Evolutionary conservation across 2,329 filamentous ascomycete species (phyloP).

Genomic region (Venturia oleaginea): DNA sequence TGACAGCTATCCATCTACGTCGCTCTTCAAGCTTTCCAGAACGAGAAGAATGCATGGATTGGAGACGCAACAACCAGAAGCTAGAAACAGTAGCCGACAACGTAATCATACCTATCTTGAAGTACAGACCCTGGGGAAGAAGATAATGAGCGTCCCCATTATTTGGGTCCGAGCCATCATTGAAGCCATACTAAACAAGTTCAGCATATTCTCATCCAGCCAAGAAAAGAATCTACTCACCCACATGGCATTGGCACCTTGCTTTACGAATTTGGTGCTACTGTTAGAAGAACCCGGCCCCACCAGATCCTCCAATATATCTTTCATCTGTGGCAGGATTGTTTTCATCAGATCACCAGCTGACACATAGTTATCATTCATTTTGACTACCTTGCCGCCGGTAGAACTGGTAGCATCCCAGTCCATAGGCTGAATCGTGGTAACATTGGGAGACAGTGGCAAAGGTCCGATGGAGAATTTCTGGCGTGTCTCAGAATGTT

Average conservation of each 20-base stretch:
- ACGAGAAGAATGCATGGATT: too few relatives aligned
- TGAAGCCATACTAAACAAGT: slow-evolving; percentile 18
- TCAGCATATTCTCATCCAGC: neutral
- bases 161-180: slow-evolving; percentile 27
- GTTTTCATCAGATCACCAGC: slow-evolving; percentile 15
- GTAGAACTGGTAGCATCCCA: neutral
- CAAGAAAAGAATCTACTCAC: slow-evolving; percentile 8
- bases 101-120: slow-evolving; percentile 26
- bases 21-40: neutral
- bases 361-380: neutral
- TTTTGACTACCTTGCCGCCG: neutral
- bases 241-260: neutral
- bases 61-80: too few relatives aligned
- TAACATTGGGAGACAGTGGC: slow-evolving; percentile 28
- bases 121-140: neutral
- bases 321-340: slow-evolving; percentile 31
- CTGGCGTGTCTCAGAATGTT: slow-evolving; percentile 33
- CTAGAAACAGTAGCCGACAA: neutral
- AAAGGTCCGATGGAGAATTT: slow-evolving; percentile 44
- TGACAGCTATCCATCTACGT: too few relatives aligned
- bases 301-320: slow-evolving; percentile 36
- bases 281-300: slow-evolving; percentile 19
- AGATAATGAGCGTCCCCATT: slow-evolving; percentile 7
- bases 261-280: neutral
- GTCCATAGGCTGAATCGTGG: slow-evolving; percentile 20